Percentiles rank a stretch among this genome's conserved stretches.
Conservation (phyloP, 2,329 filamentous ascomycete genomes). For the Colletotrichum plurivorum region DNA sequence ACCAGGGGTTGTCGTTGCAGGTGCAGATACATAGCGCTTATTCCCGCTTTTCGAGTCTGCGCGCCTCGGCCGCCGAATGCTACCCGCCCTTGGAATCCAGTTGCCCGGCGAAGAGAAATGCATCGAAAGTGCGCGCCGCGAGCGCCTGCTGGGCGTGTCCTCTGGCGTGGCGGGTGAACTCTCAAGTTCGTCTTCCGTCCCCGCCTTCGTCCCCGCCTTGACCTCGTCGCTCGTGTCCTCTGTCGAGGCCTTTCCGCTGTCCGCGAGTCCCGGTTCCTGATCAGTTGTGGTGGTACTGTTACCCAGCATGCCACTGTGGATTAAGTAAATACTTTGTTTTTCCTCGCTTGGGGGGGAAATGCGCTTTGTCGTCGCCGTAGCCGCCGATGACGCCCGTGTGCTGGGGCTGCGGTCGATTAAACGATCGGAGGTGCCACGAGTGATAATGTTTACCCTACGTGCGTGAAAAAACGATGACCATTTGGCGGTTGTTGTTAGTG, state of each 20-base stretch:
- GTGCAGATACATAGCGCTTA: conserved; percentile 69
- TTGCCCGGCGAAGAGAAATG: conserved; percentile 70
- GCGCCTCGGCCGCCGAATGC: conserved; percentile 69
- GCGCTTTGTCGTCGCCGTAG: conserved; percentile 44
- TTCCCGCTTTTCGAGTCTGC: conserved; percentile 58
- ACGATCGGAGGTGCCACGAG: conserved; percentile 46
- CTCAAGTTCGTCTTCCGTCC: conserved; percentile 11
- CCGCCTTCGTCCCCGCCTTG: conserved; percentile 15
- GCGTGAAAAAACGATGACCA: conserved; percentile 74
- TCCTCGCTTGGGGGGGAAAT: conserved; percentile 48
- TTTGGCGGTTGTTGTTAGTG: conserved; percentile 43
- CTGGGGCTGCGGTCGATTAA: conserved; percentile 47
- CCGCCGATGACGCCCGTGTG: conserved; percentile 15
- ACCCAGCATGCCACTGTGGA: conserved; percentile 39
- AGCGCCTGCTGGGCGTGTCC: conserved; percentile 59
- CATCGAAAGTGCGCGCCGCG: conserved; percentile 71
- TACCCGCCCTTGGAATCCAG: conserved; percentile 71
- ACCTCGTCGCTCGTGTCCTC: conserved; percentile 22
- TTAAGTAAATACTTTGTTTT: conserved; percentile 43
- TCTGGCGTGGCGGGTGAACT: conserved; percentile 49
- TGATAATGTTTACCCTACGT: conserved; percentile 48
- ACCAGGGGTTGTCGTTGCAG: conserved; percentile 53
- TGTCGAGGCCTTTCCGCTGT: neutral
- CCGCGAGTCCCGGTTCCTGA: conserved; percentile 14
- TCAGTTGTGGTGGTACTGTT: conserved; percentile 5